These are phyloP conservation scores for Aspergillus pseudoterreus DNA, from an alignment of 2,329 filamentous ascomycete species.

Conservation along the genomic window DNA sequence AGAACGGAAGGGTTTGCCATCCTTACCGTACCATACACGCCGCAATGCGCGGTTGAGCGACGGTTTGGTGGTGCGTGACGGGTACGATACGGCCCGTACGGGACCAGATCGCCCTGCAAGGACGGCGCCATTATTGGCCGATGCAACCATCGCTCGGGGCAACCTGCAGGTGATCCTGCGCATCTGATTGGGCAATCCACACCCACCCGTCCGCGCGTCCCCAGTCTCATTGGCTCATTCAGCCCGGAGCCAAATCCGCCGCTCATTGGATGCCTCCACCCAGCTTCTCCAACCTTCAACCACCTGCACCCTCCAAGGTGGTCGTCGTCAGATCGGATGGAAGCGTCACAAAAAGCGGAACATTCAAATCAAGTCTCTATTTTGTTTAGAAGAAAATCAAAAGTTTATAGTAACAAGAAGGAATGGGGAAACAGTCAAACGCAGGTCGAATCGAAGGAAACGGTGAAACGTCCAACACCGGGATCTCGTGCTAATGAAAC, in stretches of 20 bases:
- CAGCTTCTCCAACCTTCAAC: too few relatives aligned
- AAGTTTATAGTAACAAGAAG: conserved; percentile 17
- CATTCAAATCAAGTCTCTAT: conserved; percentile 14
- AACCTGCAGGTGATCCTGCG: background rate
- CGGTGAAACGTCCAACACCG: conserved; percentile 16
- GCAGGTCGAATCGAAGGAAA: conserved; percentile 1
- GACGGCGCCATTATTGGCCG: conserved; percentile 19
- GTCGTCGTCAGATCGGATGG: too few relatives aligned
- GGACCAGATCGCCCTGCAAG: conserved; percentile 20
- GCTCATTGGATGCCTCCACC: too few relatives aligned
- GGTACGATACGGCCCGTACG: conserved; percentile 18
- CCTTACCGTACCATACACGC: conserved; percentile 11
- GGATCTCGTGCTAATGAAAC: conserved; percentile 18
- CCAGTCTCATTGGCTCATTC: conserved; percentile 16
- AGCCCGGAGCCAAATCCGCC: too few relatives aligned
- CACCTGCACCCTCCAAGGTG: background rate
- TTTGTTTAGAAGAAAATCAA: conserved; percentile 6
- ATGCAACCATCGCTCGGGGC: conserved; percentile 7
- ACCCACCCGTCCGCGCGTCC: conserved; percentile 17
- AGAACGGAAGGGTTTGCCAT: conserved; percentile 14
- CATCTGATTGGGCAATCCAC: conserved; percentile 8
- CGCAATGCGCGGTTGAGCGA: background rate
- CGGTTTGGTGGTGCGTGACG: conserved; percentile 7
- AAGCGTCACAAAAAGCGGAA: background rate
- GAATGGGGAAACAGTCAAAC: conserved; percentile 9